Percentiles rank a stretch among this genome's conserved stretches.
Conservation (phyloP, 2,329 filamentous ascomycete genomes). For the Leptosphaerulina australis region DNA sequence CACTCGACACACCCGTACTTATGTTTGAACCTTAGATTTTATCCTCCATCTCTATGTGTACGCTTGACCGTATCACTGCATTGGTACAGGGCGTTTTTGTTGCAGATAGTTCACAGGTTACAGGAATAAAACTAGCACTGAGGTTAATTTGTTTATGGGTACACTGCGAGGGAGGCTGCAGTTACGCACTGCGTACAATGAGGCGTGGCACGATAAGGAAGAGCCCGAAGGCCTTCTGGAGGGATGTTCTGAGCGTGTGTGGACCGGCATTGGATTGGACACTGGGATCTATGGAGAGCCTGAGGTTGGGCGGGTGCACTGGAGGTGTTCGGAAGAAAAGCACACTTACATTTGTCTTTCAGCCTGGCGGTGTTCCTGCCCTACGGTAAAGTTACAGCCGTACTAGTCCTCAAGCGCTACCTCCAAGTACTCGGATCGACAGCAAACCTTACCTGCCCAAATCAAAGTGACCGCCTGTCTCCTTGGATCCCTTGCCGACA, state of each 20-base stretch:
- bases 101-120: conserved; percentile 51
- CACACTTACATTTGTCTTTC: no score
- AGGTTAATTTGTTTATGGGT: conserved; percentile 50
- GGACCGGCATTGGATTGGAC: not conserved
- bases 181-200: conserved; percentile 53
- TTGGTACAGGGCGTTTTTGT: not conserved
- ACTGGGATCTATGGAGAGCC: not conserved
- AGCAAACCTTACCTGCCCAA: no score
- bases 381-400: no score
- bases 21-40: conserved; percentile 10
- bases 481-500: no score
- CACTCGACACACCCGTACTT: conserved; percentile 13
- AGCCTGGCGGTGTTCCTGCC: no score
- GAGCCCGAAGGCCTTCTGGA: conserved; percentile 18
- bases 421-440: no score
- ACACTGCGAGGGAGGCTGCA: conserved; percentile 48
- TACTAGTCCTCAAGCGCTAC: no score
- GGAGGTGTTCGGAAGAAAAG: not conserved
- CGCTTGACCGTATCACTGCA: conserved; percentile 23
- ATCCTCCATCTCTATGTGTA: conserved; percentile 20
- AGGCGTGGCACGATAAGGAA: conserved; percentile 50
- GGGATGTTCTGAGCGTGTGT: conserved; percentile 6
- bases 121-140: conserved; percentile 53
- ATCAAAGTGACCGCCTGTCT: no score
- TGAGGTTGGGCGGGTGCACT: not conserved